phyloP scores from a whole-genome alignment of 1,284 basidiomycete genomes.

The Golubevia sp. region DNA sequence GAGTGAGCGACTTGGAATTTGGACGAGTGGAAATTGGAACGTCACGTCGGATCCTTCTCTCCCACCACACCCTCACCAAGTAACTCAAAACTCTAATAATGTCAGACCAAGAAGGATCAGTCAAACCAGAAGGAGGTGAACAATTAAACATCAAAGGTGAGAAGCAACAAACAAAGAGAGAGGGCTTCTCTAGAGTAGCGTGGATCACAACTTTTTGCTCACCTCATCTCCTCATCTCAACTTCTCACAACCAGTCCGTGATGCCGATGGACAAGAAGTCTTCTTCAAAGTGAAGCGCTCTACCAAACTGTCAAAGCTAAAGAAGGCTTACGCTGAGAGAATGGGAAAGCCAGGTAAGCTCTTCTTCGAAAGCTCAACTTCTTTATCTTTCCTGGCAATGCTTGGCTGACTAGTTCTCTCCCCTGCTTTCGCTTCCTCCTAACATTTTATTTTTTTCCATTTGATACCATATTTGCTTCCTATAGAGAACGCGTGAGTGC shows the following conservation, averaged over 20 bases:
- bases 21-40: too few species aligned
- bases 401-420: too few species aligned
- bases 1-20: too few species aligned
- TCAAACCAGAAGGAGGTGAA: slow-evolving; percentile 51
- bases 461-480: too few species aligned
- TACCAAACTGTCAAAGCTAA: slow-evolving; percentile 89
- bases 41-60: too few species aligned
- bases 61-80: too few species aligned
- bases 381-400: too few species aligned
- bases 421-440: too few species aligned
- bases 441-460: too few species aligned
- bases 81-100: slow-evolving; percentile 21
- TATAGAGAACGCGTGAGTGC: too few species aligned
- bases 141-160: slow-evolving; percentile 62
- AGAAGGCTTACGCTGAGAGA: slow-evolving; percentile 88
- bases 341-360: slow-evolving; percentile 75
- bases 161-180: slow-evolving; percentile 30
- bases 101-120: slow-evolving; percentile 36
- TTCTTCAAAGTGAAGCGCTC: slow-evolving; percentile 98
- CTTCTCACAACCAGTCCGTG: too few species aligned
- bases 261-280: slow-evolving; percentile 77
- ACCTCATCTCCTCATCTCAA: not conserved
- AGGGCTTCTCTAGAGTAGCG: not conserved
- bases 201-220: not conserved
- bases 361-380: too few species aligned